Base-by-base conservation (phyloP, 169 alveolate species). In the Toxoplasma gondii region DNA sequence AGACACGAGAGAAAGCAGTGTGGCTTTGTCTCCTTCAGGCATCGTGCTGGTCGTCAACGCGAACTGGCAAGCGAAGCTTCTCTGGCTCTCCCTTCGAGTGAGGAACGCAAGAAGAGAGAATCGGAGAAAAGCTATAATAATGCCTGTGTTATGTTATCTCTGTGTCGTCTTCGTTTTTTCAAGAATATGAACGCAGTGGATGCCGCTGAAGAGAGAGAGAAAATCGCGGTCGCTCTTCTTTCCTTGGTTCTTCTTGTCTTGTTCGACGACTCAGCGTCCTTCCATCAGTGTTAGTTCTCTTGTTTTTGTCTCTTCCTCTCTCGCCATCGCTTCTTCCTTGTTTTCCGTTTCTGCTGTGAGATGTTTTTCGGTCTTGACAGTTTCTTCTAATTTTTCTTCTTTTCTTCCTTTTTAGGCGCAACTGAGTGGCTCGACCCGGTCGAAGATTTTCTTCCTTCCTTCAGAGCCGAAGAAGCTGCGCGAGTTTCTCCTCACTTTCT, bases 11-110 rank as follows among this genome's bases (percentile, higher is more conserved):
- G 12, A 12, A 49, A 49, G 12, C n/a, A 36, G 27, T 10, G 44
- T 1, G 17, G 41, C 9, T 1, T 74, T 12, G 12, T 36, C 43
- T 31, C 9, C 38, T n/a, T 4, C 19, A 74, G 84, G 84, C 84
- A 0, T 74, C 27, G 84, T 74, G 1, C 84, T 74, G 19, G 84
- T 74, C 84, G 19, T 74, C 45, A 31, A 36, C 84, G 84, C 84
- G 39, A 74, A 74, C 84, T 74, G 84, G 84, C 22, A 22, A n/a
- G 84, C 84, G 84, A 74, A n/a, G 44, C 39, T 74, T 17, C 84
- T 74, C 43, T 74, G 84, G 84, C 84, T 74, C 10, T 17, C 84
- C 43, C 43, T 74, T 41, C 84, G 84, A 12, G 84, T 74, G n/a
- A 74, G 84, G 22, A 64, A 64, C 22, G n/a, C 74, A 27, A 31